Conservation (phyloP, 441 rosid species). For the Populus trichocarpa region DNA sequence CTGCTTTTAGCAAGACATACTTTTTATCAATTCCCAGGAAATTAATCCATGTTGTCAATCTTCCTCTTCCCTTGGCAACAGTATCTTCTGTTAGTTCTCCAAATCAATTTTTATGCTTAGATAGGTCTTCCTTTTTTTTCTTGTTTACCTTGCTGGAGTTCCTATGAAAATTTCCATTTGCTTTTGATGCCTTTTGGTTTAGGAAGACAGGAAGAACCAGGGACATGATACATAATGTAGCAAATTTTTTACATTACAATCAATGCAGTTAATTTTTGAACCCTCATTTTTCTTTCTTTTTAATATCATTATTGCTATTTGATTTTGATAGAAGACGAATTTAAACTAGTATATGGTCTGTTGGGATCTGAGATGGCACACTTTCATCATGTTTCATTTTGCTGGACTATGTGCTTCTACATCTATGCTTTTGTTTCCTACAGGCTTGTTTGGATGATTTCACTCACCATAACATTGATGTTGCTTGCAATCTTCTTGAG, state of each 20-base stretch:
- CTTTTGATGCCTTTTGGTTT: not conserved
- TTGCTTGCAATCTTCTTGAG: conserved; percentile 98
- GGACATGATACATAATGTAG: not conserved
- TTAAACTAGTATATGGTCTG: not conserved
- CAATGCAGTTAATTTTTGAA: not conserved
- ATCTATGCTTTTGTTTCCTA: conserved; percentile 16
- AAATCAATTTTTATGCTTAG: not conserved
- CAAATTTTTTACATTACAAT: not conserved
- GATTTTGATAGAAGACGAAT: not conserved
- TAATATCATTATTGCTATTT: not conserved
- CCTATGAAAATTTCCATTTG: not conserved
- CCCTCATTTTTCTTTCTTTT: not conserved
- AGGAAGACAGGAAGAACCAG: not conserved
- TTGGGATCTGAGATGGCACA: conserved; percentile 3
- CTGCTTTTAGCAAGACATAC: not conserved
- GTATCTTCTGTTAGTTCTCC: not conserved
- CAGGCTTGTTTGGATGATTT: conserved; percentile 99
- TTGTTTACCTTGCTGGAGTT: not conserved
- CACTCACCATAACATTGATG: conserved; percentile 98
- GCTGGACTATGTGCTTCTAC: conserved; percentile 13
- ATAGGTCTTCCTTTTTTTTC: not conserved
- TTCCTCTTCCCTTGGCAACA: not conserved
- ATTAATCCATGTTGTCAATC: not conserved
- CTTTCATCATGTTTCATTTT: conserved; percentile 1
- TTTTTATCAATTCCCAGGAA: not conserved